Evolutionary conservation across 352 stramenopile species (phyloP).

Genomic region (Globisporangium ultimum): DNA sequence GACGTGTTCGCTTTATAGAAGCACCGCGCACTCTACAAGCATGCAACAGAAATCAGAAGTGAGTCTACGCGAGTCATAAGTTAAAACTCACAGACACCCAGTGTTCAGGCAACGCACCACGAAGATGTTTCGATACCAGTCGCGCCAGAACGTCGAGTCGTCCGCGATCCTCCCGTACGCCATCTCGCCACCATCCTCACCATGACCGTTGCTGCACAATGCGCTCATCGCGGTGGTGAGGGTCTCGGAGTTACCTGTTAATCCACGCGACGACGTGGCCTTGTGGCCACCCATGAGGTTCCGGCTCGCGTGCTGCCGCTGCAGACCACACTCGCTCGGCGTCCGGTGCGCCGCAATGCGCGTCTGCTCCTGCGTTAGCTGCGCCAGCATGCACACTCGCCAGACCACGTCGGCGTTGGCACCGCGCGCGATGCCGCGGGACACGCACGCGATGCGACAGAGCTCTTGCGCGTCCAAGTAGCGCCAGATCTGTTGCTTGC

Average conservation of each 20-base stretch:
- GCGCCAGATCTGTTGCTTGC: conserved; percentile 57
- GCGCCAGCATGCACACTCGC: conserved; percentile 24
- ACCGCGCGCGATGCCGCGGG: conserved; percentile 24
- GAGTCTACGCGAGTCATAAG: too few species aligned
- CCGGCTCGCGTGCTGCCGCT: conserved; percentile 29
- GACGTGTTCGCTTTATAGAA: conserved; percentile 29
- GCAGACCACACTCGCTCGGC: conserved; percentile 22
- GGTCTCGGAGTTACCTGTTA: too few species aligned
- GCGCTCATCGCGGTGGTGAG: too few species aligned
- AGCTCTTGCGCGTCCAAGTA: conserved; percentile 47
- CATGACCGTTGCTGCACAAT: too few species aligned
- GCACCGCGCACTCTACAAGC: conserved; percentile 29
- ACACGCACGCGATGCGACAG: conserved; percentile 43
- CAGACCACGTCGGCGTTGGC: conserved; percentile 38
- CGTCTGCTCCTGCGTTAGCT: conserved; percentile 23
- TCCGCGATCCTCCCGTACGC: not conserved
- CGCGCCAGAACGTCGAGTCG: conserved; percentile 38
- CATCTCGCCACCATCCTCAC: conserved; percentile 3
- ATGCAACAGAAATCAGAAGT: too few species aligned
- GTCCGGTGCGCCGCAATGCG: conserved; percentile 4
- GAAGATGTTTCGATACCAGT: conserved; percentile 53
- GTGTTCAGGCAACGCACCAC: conserved; percentile 23
- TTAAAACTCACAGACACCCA: too few species aligned
- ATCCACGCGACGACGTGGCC: too few species aligned
- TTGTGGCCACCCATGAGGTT: conserved; percentile 17